phyloP scores from a whole-genome alignment of 148 eudicot species.

The Agrostemma githago region DNA sequence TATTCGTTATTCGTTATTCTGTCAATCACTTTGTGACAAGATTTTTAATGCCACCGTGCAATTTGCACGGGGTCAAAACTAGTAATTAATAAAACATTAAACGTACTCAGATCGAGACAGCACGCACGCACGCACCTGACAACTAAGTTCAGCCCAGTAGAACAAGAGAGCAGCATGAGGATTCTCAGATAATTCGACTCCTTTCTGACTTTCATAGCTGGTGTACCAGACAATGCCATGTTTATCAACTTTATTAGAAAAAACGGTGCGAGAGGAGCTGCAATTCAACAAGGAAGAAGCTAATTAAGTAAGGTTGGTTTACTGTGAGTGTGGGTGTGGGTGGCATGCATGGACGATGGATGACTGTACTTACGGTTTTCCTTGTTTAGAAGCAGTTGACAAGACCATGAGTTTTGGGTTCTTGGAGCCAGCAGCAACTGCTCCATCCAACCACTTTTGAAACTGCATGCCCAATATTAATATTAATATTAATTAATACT shows the following conservation, averaged over 20 bases:
- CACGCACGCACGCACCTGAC: constrained; percentile 46
- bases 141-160: constrained; percentile 75
- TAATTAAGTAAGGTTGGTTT: no score
- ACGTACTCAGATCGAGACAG: no score
- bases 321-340: no score
- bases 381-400: constrained; percentile 73
- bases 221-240: constrained; percentile 97
- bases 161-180: constrained; percentile 80
- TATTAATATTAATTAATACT: no score
- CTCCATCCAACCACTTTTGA: constrained; percentile 90
- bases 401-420: constrained; percentile 96
- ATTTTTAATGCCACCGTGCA: no score
- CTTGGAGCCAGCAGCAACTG: constrained; percentile 70
- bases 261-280: constrained; percentile 91
- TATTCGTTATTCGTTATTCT: no score
- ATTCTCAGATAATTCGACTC: constrained; percentile 67
- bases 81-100: no score
- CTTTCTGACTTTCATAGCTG: constrained; percentile 83
- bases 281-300: constrained; percentile 5
- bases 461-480: constrained; percentile 40
- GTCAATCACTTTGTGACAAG: no score
- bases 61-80: no score
- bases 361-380: constrained; percentile 73
- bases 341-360: background rate
- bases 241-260: constrained; percentile 74